Conservation (phyloP, 164 flowering plant species). For the Dillenia turbinata region DNA sequence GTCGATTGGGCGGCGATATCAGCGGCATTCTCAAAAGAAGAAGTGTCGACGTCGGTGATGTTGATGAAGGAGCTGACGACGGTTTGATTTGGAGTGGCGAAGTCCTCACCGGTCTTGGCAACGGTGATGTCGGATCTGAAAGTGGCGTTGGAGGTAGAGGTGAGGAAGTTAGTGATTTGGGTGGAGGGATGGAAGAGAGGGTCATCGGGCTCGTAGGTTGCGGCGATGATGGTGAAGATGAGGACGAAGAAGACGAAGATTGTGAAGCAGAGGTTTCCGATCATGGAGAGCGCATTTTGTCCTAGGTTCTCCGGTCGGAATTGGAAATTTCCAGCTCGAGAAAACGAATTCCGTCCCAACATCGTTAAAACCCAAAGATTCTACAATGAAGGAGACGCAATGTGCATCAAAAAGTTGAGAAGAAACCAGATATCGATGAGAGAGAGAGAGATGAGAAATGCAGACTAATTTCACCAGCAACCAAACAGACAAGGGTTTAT, state of each 20-base stretch:
- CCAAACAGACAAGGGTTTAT: too few relatives aligned
- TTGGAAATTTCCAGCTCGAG: conserved; percentile 60
- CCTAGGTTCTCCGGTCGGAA: conserved; percentile 79
- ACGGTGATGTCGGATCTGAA: conserved; percentile 63
- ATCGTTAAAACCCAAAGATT: conserved; percentile 23
- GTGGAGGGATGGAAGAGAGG: conserved; percentile 80
- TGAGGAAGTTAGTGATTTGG: conserved; percentile 59
- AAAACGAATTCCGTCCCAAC: conserved; percentile 50
- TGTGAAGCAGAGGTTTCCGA: conserved; percentile 71
- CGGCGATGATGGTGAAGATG: conserved; percentile 82
- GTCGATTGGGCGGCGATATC: conserved; percentile 4
- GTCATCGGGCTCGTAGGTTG: conserved; percentile 85
- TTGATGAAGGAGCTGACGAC: conserved; percentile 53
- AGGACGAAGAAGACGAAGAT: conserved; percentile 68
- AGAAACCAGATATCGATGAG: too few relatives aligned
- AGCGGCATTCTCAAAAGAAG: neutral
- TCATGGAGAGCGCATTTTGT: conserved; percentile 61
- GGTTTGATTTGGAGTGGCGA: conserved; percentile 54
- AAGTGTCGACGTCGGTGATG: conserved; percentile 44
- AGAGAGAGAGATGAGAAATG: too few relatives aligned
- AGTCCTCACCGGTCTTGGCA: conserved; percentile 82
- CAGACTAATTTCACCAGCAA: too few relatives aligned
- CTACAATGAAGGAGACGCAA: too few relatives aligned
- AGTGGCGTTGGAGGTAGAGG: conserved; percentile 76
- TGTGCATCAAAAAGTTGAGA: too few relatives aligned